Percentiles rank a stretch among this genome's conserved stretches.
These are phyloP conservation scores for Kodamaea arcana DNA, from an alignment of 1,139 yeast genomes.

Conservation along the genomic window DNA sequence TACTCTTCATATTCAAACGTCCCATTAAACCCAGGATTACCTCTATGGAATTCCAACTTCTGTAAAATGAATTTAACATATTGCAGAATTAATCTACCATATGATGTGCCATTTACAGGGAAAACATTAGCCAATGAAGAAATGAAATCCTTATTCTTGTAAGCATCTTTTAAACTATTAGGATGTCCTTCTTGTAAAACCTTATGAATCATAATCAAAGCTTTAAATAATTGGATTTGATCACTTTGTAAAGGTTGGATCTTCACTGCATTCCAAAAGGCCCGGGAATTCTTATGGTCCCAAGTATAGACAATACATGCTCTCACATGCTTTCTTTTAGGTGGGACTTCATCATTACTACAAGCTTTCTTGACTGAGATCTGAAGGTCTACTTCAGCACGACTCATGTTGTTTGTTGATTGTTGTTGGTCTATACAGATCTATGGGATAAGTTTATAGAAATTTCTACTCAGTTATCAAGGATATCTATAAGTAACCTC, in stretches of 20 bases:
- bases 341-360: conserved; percentile 81
- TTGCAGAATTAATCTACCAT: conserved; percentile 72
- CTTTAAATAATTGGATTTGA: conserved; percentile 81
- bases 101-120: conserved; percentile 46
- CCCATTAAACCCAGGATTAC: conserved; percentile 88
- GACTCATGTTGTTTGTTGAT: conserved; percentile 28
- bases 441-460: no score
- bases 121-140: conserved; percentile 40
- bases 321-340: conserved; percentile 91
- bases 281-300: conserved; percentile 86
- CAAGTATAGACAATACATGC: conserved; percentile 94
- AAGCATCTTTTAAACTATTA: conserved; percentile 76
- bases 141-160: conserved; percentile 54
- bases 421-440: no score
- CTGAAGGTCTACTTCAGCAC: conserved; percentile 57
- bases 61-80: conserved; percentile 67
- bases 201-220: conserved; percentile 84
- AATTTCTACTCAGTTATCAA: no score
- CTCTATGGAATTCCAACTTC: conserved; percentile 78
- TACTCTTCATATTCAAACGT: conserved; percentile 96
- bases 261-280: conserved; percentile 84
- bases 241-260: conserved; percentile 76
- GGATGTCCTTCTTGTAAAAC: conserved; percentile 98
- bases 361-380: conserved; percentile 83
- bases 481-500: no score